These are phyloP conservation scores for Colletotrichum salicis DNA, from an alignment of 2,329 filamentous ascomycete genomes.

Conservation along the genomic window DNA sequence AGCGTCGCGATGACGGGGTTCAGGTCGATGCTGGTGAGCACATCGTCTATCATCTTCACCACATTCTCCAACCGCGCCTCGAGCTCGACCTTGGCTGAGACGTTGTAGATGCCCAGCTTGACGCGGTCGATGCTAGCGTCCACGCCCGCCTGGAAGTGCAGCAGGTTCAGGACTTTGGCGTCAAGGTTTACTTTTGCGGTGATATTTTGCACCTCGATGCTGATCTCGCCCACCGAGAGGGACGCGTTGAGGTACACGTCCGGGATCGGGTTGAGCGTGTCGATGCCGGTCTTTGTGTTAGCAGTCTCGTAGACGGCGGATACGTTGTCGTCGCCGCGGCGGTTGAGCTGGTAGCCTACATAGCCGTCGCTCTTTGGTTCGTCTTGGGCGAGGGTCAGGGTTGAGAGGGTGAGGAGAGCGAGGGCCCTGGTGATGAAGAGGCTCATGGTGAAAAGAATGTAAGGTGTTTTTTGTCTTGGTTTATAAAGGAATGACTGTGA, in stretches of 20 bases:
- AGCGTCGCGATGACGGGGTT: slow-evolving; percentile 69
- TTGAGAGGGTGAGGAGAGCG: slow-evolving; percentile 43
- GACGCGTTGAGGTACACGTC: slow-evolving; percentile 71
- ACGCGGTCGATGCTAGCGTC: slow-evolving; percentile 68
- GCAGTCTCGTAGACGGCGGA: slow-evolving; percentile 65
- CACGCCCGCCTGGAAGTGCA: slow-evolving; percentile 70
- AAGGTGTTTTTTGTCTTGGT: not conserved
- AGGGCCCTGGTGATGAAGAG: slow-evolving; percentile 30
- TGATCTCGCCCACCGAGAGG: slow-evolving; percentile 67
- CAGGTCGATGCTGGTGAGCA: slow-evolving; percentile 67
- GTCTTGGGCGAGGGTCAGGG: slow-evolving; percentile 44
- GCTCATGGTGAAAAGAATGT: not conserved
- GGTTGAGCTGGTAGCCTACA: slow-evolving; percentile 64
- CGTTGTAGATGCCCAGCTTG: slow-evolving; percentile 65
- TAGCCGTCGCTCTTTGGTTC: slow-evolving; percentile 55
- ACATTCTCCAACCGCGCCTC: slow-evolving; percentile 70
- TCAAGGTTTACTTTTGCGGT: slow-evolving; percentile 70
- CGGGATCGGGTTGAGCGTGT: slow-evolving; percentile 56
- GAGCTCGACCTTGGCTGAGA: slow-evolving; percentile 67
- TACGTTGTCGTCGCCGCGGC: slow-evolving; percentile 58
- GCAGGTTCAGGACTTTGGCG: slow-evolving; percentile 66
- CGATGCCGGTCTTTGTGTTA: slow-evolving; percentile 56
- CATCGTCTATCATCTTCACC: slow-evolving; percentile 67
- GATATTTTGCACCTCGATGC: slow-evolving; percentile 67
- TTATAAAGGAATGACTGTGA: slow-evolving; percentile 5